Evolutionary conservation across 257 asterid genomes (phyloP).

Genomic region (Solanum phureja): DNA sequence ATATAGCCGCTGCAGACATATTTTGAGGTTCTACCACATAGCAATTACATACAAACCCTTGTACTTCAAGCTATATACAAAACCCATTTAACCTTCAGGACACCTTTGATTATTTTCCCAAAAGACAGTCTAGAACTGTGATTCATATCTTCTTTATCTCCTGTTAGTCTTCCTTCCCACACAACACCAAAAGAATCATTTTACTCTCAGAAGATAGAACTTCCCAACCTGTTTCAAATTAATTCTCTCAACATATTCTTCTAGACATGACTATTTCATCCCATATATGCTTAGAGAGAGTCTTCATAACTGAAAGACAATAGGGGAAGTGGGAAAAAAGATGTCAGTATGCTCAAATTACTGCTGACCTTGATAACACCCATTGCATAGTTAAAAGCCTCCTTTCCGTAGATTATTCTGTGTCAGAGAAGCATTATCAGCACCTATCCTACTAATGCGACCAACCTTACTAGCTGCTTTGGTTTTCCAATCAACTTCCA

Average conservation of each 20-base stretch:
- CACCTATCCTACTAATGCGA: neutral
- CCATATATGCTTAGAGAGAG: neutral
- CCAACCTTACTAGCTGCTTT: neutral
- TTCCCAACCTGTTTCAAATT: neutral
- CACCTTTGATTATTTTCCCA: neutral
- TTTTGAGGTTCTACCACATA: neutral
- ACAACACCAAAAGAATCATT: neutral
- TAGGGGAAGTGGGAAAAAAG: neutral
- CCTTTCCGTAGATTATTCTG: neutral
- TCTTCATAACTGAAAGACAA: neutral
- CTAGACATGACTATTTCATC: neutral
- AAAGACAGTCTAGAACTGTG: neutral
- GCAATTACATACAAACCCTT: neutral
- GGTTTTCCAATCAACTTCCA: neutral
- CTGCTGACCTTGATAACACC: neutral
- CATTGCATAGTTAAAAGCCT: neutral
- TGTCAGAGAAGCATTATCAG: neutral
- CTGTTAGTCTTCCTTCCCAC: neutral
- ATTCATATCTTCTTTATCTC: neutral
- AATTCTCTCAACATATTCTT: neutral
- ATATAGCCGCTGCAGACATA: neutral
- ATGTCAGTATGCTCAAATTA: neutral
- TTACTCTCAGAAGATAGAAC: neutral
- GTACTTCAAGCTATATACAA: neutral
- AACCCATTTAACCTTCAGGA: neutral